These are phyloP conservation scores for Exophiala xenobiotica DNA, from an alignment of 2,329 filamentous ascomycete species.

Conservation along the genomic window DNA sequence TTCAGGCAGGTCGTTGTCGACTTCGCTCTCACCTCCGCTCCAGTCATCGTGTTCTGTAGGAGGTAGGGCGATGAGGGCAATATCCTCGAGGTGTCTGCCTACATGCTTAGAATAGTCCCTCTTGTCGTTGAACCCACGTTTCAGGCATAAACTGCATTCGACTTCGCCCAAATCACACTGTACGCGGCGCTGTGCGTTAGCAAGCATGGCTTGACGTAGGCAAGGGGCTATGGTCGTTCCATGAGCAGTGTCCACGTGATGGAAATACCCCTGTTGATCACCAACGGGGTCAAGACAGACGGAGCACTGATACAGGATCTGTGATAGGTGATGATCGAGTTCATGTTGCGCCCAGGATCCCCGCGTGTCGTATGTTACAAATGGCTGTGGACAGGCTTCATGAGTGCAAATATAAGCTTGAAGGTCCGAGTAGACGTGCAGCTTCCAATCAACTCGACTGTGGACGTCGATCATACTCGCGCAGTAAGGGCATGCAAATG, in stretches of 20 bases:
- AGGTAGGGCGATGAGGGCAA: slow-evolving; percentile 6
- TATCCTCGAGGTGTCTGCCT: slow-evolving; percentile 9
- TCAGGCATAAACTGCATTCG: slow-evolving; percentile 1
- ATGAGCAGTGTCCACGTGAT: background rate
- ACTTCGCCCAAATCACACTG: background rate
- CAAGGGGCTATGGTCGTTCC: no score
- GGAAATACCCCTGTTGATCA: background rate
- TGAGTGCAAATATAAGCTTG: slow-evolving; percentile 30
- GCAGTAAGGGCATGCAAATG: slow-evolving; percentile 27
- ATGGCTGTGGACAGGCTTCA: slow-evolving; percentile 6
- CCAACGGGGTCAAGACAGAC: background rate
- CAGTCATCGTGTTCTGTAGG: background rate
- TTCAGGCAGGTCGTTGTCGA: no score
- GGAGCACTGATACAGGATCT: background rate
- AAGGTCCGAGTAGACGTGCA: slow-evolving; percentile 28
- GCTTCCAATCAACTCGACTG: slow-evolving; percentile 28
- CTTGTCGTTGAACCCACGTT: background rate
- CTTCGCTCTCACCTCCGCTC: background rate
- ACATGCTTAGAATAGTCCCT: slow-evolving; percentile 10
- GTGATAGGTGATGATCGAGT: background rate
- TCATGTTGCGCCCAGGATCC: slow-evolving; percentile 1
- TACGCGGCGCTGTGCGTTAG: background rate
- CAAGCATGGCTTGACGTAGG: no score
- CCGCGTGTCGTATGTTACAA: background rate
- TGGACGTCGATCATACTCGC: slow-evolving; percentile 5